Evolutionary conservation across 202 grass and related monocot species (phyloP).

Genomic region (Musa balbisiana): DNA sequence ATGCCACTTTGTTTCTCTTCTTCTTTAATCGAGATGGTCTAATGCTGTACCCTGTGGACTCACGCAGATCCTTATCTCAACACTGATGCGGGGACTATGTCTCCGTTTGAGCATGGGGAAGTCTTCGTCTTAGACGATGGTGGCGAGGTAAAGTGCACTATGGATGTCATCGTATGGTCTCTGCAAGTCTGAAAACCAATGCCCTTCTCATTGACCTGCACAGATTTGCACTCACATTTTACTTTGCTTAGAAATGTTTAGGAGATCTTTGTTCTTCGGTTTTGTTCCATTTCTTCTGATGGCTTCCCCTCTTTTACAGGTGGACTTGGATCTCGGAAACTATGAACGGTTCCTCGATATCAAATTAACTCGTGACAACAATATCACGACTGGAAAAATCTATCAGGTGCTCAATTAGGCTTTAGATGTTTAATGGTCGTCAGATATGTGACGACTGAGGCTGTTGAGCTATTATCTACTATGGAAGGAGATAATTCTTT

Average conservation of each 20-base stretch:
- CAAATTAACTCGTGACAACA: slow-evolving; percentile 88
- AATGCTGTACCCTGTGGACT: too few relatives aligned
- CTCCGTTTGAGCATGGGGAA: slow-evolving; percentile 6
- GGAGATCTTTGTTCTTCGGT: not conserved
- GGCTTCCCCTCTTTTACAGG: slow-evolving; percentile 28
- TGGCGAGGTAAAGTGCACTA: not conserved
- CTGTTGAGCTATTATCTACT: not conserved
- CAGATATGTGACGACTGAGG: not conserved
- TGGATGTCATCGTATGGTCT: not conserved
- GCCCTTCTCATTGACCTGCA: not conserved
- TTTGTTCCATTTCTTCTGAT: not conserved
- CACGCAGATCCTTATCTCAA: slow-evolving; percentile 1
- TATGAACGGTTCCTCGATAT: slow-evolving; percentile 89
- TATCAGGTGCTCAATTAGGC: slow-evolving; percentile 54
- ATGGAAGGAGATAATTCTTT: too few relatives aligned
- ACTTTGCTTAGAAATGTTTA: not conserved
- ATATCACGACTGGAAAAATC: slow-evolving; percentile 93
- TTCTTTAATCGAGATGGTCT: not conserved
- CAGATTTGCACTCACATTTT: not conserved
- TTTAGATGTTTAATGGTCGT: slow-evolving; percentile 6
- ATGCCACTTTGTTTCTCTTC: not conserved
- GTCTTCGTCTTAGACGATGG: not conserved
- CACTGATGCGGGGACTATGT: slow-evolving; percentile 6
- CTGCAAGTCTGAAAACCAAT: not conserved
- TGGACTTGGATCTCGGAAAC: slow-evolving; percentile 96